Base-by-base conservation (phyloP, 352 stramenopile species). In the Pythium graminicola region DNA sequence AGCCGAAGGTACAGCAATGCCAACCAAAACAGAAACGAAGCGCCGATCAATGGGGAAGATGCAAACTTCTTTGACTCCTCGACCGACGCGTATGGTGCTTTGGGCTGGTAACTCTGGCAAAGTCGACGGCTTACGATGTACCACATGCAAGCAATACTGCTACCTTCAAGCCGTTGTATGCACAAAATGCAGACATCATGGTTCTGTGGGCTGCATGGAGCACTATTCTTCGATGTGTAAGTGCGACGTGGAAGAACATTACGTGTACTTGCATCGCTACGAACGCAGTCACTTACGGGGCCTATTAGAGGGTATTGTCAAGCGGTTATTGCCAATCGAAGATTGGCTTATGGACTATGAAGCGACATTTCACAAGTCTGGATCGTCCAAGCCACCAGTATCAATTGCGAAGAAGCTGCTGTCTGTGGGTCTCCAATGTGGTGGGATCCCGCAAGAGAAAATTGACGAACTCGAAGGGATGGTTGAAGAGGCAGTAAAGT, bases 121-220 rank as follows among this genome's bases (percentile, higher is more conserved):
- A 45, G 73, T 72, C 24, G 72, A 89, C 47, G 83, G 81, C 6
- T 54, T 93, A 14, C 83, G 81, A 14, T 93, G 83, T 36, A 67
- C 70, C 0, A 65, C 61, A 3, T 93, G 83, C 62, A 88, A 89
- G 22, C 83, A 93, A 54, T 93, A 93, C 52, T 93, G 83, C 58
- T 93, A 87, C 60, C 45, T 93, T 1, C 76, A 90, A 50, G 83
- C 83, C 11, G 83, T 93, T 0, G 81, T 89, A 19, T 93, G 83
- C 39, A 82, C 76, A 1, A 76, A 70, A 32, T 93, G 82, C 22
- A 76, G 78, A 2, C 70, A 79, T 28, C 64, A 71, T 1, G 70
- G 67, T 26, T 74, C 60, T 10, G 79, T 93, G n/a, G 82, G 80
- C 0, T 93, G 82, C 42, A 40, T 76, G 17, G 77, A 90, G 4